A percentile compares a stretch with the other conserved stretches of the same genome.
These are phyloP conservation scores for Sporothrix schenckii DNA, from an alignment of 2,329 filamentous ascomycete species.

Conservation along the genomic window DNA sequence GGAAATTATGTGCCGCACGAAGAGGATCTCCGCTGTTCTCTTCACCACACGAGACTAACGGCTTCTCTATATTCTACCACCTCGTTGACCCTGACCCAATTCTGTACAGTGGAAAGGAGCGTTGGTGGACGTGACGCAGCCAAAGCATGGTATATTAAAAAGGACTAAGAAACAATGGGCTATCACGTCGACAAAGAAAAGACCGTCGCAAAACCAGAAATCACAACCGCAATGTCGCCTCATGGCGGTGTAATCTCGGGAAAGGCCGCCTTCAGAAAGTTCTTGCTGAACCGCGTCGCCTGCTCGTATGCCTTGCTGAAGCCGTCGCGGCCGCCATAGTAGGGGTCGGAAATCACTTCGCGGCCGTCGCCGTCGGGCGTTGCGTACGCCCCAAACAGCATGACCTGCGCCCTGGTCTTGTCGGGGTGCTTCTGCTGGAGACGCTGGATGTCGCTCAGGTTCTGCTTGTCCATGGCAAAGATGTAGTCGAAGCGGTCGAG, in stretches of 20 bases:
- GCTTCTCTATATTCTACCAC: too few species aligned
- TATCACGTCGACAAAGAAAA: neutral
- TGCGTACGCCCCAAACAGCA: conserved; percentile 83
- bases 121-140: too few species aligned
- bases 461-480: conserved; percentile 88
- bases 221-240: neutral
- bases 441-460: conserved; percentile 70
- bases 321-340: conserved; percentile 82
- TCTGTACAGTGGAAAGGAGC: too few species aligned
- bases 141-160: neutral
- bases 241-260: conserved; percentile 39
- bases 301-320: conserved; percentile 89
- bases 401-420: conserved; percentile 63
- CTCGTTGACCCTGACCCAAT: too few species aligned
- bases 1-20: neutral
- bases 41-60: too few species aligned
- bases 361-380: conserved; percentile 64
- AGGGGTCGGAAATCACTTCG: conserved; percentile 83
- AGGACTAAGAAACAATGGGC: neutral
- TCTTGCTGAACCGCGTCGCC: conserved; percentile 72
- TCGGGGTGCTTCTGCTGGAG: conserved; percentile 61
- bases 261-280: conserved; percentile 68
- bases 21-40: too few species aligned
- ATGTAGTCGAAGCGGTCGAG: conserved; percentile 90
- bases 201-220: neutral